These are phyloP conservation scores for Yamadazyma conglobata DNA, from an alignment of 1,139 yeast genomes.

Conservation along the genomic window DNA sequence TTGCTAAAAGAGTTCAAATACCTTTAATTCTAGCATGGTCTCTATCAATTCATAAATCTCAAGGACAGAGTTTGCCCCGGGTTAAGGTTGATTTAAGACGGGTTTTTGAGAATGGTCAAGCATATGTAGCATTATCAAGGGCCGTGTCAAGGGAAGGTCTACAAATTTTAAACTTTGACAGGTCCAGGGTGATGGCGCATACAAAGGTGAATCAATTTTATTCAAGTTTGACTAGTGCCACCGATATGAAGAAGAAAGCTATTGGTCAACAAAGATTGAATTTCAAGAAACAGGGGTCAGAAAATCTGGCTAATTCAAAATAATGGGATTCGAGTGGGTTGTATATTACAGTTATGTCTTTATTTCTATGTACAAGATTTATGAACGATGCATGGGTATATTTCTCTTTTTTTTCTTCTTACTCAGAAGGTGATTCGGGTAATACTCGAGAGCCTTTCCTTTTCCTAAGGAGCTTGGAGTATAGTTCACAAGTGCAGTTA, in stretches of 20 bases:
- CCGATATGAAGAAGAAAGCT: slow-evolving; percentile 7
- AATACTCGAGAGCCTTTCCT: neutral
- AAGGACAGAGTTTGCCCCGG: slow-evolving; percentile 86
- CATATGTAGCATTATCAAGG: slow-evolving; percentile 87
- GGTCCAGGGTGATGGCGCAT: slow-evolving; percentile 56
- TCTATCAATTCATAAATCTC: slow-evolving; percentile 89
- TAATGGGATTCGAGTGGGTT: too few species aligned
- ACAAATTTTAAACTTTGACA: slow-evolving; percentile 70
- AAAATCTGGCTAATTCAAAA: too few species aligned
- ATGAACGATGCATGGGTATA: neutral
- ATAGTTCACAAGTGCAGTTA: slow-evolving; percentile 7
- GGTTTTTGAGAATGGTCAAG: slow-evolving; percentile 91
- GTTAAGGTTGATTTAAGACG: slow-evolving; percentile 76
- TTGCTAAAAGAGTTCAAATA: slow-evolving; percentile 48
- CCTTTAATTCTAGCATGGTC: slow-evolving; percentile 96
- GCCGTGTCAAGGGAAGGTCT: slow-evolving; percentile 78
- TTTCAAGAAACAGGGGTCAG: neutral
- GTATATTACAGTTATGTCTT: too few species aligned
- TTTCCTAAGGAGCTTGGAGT: too few species aligned
- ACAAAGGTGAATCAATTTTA: slow-evolving; percentile 63
- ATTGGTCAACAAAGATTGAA: slow-evolving; percentile 13
- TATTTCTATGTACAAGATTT: too few species aligned
- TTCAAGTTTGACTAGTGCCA: slow-evolving; percentile 26
- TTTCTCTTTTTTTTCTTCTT: neutral
- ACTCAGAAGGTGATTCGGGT: neutral